A percentile compares a stretch with the other conserved stretches of the same genome.
Conservation (phyloP, 1,139 yeast genomes). For the Scheffersomyces segobiensis region DNA sequence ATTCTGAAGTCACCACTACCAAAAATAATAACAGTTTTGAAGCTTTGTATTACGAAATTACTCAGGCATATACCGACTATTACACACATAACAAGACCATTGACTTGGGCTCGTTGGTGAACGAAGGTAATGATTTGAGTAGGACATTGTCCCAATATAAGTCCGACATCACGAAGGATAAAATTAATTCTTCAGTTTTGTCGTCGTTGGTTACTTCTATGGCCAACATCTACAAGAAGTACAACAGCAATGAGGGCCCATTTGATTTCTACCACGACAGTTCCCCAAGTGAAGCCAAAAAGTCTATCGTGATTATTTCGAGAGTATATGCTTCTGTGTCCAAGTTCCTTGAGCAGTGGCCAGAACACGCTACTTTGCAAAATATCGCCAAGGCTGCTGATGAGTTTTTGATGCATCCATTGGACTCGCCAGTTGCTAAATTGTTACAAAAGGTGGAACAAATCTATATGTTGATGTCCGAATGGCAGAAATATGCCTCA, state of each 20-base stretch:
- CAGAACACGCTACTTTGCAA: slow-evolving; percentile 88
- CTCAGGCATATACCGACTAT: slow-evolving; percentile 29
- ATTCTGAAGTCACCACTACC: slow-evolving; percentile 21
- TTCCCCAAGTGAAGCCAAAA: slow-evolving; percentile 58
- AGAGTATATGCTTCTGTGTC: slow-evolving; percentile 48
- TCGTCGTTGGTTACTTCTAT: slow-evolving; percentile 45
- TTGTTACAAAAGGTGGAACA: slow-evolving; percentile 84
- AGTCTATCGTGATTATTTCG: slow-evolving; percentile 55
- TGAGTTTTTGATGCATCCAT: slow-evolving; percentile 66
- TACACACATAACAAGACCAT: slow-evolving; percentile 16
- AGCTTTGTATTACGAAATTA: slow-evolving; percentile 29
- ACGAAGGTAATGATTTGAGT: slow-evolving; percentile 44
- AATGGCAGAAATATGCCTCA: slow-evolving; percentile 95
- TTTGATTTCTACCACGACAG: slow-evolving; percentile 73
- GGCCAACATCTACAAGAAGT: slow-evolving; percentile 23
- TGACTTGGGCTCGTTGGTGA: slow-evolving; percentile 30
- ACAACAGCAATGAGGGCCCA: slow-evolving; percentile 16
- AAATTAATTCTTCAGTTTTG: slow-evolving; percentile 35
- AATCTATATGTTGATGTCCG: slow-evolving; percentile 74
- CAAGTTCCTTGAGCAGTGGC: slow-evolving; percentile 73
- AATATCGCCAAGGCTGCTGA: slow-evolving; percentile 65
- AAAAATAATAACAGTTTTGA: slow-evolving; percentile 23
- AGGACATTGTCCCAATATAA: slow-evolving; percentile 19
- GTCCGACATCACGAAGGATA: slow-evolving; percentile 21
- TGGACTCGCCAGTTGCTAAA: slow-evolving; percentile 72